Percentiles rank a stretch among this genome's conserved stretches.
These are phyloP conservation scores for Podospora bellae-mahoneyi DNA, from an alignment of 495 filamentous ascomycete species.

Conservation along the genomic window DNA sequence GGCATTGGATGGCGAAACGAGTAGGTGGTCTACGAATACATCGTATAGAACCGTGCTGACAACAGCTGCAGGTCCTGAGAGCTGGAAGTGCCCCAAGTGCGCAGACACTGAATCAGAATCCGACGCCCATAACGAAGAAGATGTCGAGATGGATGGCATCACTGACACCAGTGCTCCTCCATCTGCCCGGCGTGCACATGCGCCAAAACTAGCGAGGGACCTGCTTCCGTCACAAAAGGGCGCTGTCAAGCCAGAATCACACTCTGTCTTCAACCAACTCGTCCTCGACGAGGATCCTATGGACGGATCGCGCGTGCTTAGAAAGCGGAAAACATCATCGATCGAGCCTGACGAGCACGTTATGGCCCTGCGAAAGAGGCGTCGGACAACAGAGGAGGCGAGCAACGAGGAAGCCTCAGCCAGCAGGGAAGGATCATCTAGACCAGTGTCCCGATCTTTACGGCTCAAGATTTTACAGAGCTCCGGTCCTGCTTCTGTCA, in stretches of 20 bases:
- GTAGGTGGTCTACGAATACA: conserved; percentile 22
- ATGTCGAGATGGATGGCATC: conserved; percentile 34
- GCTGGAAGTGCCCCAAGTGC: conserved; percentile 81
- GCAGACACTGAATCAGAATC: conserved; percentile 59
- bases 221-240: conserved; percentile 71
- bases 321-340: conserved; percentile 77
- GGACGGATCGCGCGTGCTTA: conserved; percentile 79
- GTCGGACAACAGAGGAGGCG: conserved; percentile 37
- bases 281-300: conserved; percentile 76
- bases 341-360: conserved; percentile 43
- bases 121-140: conserved; percentile 40
- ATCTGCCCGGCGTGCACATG: conserved; percentile 43
- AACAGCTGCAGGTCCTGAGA: conserved; percentile 53
- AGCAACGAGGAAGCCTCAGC: conserved; percentile 33
- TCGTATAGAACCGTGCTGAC: conserved; percentile 17
- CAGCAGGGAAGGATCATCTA: conserved; percentile 29
- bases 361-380: conserved; percentile 44
- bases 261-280: conserved; percentile 79
- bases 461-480: conserved; percentile 34
- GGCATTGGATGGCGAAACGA: conserved; percentile 52
- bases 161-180: conserved; percentile 32
- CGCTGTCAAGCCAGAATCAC: conserved; percentile 67
- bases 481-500: conserved; percentile 24
- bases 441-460: conserved; percentile 41
- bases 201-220: conserved; percentile 63